Evolutionary conservation across 805 yeast genomes (phyloP), one percentile per base, ranked within the genome.

Genomic region (Lachancea mirantina): DNA sequence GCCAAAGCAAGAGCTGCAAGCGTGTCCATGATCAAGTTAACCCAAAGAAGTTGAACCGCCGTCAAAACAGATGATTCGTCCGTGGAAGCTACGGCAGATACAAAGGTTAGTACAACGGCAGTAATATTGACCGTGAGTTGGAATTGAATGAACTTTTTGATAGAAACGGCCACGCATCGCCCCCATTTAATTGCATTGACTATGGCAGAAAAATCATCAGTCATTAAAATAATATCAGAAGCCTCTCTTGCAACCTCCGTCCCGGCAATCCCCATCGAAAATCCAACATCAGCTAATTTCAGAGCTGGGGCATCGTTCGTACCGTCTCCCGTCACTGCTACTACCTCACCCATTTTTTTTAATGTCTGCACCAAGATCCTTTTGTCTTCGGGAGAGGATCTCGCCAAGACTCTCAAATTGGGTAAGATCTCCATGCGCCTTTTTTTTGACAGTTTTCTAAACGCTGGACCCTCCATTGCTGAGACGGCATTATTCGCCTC

Each of bases 211-310:
- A 92, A 92, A 63, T 92, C 94, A 62, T 92, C 95, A 28, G 89
- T 88, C 92, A 84, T 84, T 42, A 84, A 69, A 45, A 84, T 84
- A 46, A 84, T 84, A 61, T 84, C 95, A 7, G 89, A 84, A 6
- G 98, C 98, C 56, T 92, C 99, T 58, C 96, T 76, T 7, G 99
- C 98, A 41, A 92, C 97, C 61, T 92, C 99, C 2, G 98, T 92
- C 44, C 99, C 99, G 6, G 95, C 72, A 40, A 88, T 84, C 45
- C 99, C 99, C 99, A 92, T 92, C 2, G 97, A 84, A 54, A 92
- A 89, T 2, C 99, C 99, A 38, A 92, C 95, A 62, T 92, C 97
- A 0, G 98, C 99, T 38, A 88, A 68, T 52, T 89, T 85, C 52
- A 92, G 70, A 3, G 98, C 97, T 10, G 96, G 96, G 0, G 97